A percentile compares a stretch with the other conserved stretches of the same genome.
Evolutionary conservation across 2,329 filamentous ascomycete species (phyloP).

Genomic region (Colletotrichum sansevieriae): DNA sequence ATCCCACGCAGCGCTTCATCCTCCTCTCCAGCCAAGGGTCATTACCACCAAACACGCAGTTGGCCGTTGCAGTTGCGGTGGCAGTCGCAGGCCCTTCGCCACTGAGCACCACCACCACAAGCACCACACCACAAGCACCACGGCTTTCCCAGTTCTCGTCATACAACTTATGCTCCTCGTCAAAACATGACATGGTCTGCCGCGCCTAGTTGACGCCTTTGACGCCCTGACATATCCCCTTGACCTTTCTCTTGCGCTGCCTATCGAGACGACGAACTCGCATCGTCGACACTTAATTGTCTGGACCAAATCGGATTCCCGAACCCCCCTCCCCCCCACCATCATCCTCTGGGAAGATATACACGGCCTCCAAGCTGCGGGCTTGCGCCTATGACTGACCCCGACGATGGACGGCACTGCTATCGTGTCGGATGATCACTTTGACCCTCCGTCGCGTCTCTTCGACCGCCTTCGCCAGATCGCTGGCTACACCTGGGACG

Average conservation of each 20-base stretch:
- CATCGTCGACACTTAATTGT: not conserved
- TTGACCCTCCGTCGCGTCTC: conserved; percentile 75
- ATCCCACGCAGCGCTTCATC: not conserved
- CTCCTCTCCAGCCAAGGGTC: not conserved
- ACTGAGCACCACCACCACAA: not conserved
- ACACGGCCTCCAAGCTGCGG: conserved; percentile 33
- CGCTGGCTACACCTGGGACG: conserved; percentile 83
- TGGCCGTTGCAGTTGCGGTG: conserved; percentile 14
- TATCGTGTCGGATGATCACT: conserved; percentile 64
- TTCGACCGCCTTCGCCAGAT: conserved; percentile 81
- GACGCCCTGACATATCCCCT: conserved; percentile 4
- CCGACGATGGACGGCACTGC: conserved; percentile 65
- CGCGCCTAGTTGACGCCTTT: conserved; percentile 34
- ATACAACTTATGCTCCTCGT: conserved; percentile 1
- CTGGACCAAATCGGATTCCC: conserved; percentile 1
- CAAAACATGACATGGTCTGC: conserved; percentile 32
- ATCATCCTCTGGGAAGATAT: conserved; percentile 43
- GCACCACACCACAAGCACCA: not conserved
- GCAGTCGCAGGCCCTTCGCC: not conserved
- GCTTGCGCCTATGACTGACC: conserved; percentile 44
- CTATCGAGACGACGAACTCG: conserved; percentile 8
- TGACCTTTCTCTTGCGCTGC: not conserved
- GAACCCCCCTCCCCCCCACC: conserved; percentile 42
- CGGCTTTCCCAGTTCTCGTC: not conserved
- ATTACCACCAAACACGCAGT: not conserved